Evolutionary conservation across 1,284 basidiomycete species (phyloP).

Genomic region (Sanguinoderma infundibulare): DNA sequence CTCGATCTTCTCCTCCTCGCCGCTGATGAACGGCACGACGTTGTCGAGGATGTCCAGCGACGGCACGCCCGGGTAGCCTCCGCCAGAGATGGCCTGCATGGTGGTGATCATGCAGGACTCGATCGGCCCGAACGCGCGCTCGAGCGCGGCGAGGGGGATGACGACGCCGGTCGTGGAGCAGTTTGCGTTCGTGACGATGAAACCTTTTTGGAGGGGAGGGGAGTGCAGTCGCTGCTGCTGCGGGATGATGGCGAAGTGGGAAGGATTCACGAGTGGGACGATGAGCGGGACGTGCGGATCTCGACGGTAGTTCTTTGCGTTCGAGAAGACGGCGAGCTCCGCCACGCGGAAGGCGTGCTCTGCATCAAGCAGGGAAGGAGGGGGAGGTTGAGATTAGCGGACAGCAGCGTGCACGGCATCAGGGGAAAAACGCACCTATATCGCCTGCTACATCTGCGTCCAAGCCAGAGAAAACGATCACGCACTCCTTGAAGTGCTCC

Average conservation of each 20-base stretch:
- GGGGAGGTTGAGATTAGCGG: not conserved
- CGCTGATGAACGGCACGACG: constrained; percentile 92
- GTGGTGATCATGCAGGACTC: constrained; percentile 92
- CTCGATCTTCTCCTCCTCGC: constrained; percentile 99
- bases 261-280: constrained; percentile 95
- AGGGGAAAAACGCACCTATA: constrained; percentile 70
- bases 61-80: constrained; percentile 94
- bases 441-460: constrained; percentile 95
- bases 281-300: constrained; percentile 95
- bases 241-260: constrained; percentile 84
- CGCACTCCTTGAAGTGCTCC: constrained; percentile 81
- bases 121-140: constrained; percentile 91
- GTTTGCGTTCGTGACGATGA: constrained; percentile 99
- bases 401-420: not conserved
- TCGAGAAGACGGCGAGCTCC: constrained; percentile 94
- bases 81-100: constrained; percentile 97
- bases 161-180: constrained; percentile 97
- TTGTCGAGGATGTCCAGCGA: constrained; percentile 96
- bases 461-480: constrained; percentile 92
- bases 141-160: constrained; percentile 91
- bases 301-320: constrained; percentile 95
- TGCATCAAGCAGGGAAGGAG: constrained; percentile 36
- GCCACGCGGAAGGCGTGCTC: constrained; percentile 89
- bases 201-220: constrained; percentile 83
- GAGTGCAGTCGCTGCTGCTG: constrained; percentile 79